Percentiles rank a stretch among this genome's conserved stretches.
These are phyloP conservation scores for Calonectria multiphialidica DNA, from an alignment of 2,329 filamentous ascomycete genomes.

Conservation along the genomic window DNA sequence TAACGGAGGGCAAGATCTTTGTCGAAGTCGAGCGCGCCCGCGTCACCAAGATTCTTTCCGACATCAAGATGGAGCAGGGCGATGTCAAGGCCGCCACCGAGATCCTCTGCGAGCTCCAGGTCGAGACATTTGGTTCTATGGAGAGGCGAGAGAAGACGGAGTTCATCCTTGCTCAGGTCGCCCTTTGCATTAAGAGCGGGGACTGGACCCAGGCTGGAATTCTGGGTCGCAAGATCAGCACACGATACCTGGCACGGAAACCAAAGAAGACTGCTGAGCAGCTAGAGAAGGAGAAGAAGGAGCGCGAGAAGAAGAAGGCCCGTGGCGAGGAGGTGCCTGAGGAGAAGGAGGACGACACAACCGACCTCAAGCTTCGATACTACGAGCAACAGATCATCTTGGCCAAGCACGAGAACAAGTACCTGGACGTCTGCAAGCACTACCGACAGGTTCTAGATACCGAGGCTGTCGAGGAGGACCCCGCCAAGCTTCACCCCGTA, in stretches of 20 bases:
- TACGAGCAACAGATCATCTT: conserved; percentile 98
- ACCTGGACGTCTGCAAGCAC: conserved; percentile 97
- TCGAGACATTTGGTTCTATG: conserved; percentile 99
- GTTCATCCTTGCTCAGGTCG: conserved; percentile 96
- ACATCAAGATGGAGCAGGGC: conserved; percentile 97
- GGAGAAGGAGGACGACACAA: conserved; percentile 88
- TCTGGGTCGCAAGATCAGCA: conserved; percentile 96
- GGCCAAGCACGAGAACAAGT: conserved; percentile 97
- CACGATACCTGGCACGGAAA: conserved; percentile 89
- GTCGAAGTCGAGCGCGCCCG: conserved; percentile 98
- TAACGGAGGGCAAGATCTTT: conserved; percentile 99
- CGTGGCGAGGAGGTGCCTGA: conserved; percentile 83
- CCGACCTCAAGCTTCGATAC: conserved; percentile 93
- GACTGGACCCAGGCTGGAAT: conserved; percentile 98
- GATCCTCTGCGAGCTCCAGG: conserved; percentile 95
- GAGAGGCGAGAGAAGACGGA: conserved; percentile 97
- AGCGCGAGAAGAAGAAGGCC: conserved; percentile 86
- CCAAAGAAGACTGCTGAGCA: conserved; percentile 92
- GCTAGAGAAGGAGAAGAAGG: conserved; percentile 90
- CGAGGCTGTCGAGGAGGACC: conserved; percentile 92
- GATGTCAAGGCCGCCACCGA: conserved; percentile 92
- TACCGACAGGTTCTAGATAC: conserved; percentile 98
- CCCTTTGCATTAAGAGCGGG: conserved; percentile 92
- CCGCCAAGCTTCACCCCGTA: conserved; percentile 87
- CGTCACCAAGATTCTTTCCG: conserved; percentile 92